Base-by-base conservation (phyloP, 2,329 filamentous ascomycete species). In the Diaporthe caulivora region DNA sequence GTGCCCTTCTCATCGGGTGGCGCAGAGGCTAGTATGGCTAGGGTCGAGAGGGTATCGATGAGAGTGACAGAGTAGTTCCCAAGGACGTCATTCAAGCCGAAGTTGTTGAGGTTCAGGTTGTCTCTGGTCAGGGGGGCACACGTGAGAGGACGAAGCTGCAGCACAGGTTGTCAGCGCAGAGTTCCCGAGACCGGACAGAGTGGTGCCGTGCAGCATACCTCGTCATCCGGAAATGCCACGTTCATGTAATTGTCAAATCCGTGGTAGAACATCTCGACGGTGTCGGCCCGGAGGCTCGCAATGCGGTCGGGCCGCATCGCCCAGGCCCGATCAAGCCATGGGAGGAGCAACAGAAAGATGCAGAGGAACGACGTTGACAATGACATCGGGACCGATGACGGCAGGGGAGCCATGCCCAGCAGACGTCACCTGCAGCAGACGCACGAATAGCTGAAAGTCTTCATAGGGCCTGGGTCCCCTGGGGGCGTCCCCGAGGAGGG, bases 11-110 rank as follows among this genome's bases (percentile, higher is more conserved):
- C 85, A 53, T 88, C 87, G 7, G 90, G 84, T 0, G 92, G 91
- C 0, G 92, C 90, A 13, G 94, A 97, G 10, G 96, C 95, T 53
- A 99, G 86, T 75, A 99, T 97, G 9, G 95, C 97, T 72, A 99
- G 90, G 0, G 96, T 98, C 18, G 95, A 98, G 26, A 99, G 87
- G 80, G 95, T 98, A 84, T 99, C 97, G 80, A 99, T 95, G 62
- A 98, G 87, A 1, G 97, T 98, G 76, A 99, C 87, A 71, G 95
- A 98, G 84, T 98, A 99, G 84, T 99, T 98, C 6, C 97, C 97
- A 55, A 99, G 89, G 18, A 97, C 95, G 82, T 99, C 97, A 84
- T 98, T 98, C 75, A 98, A 87, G 78, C 95, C 95, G 77, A 97
- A 91, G 79, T 97, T 93, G 72, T 89, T 89, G 1, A 94, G 93